These are phyloP conservation scores for Arthonia radiata DNA, from an alignment of 495 filamentous ascomycete genomes.

Conservation along the genomic window DNA sequence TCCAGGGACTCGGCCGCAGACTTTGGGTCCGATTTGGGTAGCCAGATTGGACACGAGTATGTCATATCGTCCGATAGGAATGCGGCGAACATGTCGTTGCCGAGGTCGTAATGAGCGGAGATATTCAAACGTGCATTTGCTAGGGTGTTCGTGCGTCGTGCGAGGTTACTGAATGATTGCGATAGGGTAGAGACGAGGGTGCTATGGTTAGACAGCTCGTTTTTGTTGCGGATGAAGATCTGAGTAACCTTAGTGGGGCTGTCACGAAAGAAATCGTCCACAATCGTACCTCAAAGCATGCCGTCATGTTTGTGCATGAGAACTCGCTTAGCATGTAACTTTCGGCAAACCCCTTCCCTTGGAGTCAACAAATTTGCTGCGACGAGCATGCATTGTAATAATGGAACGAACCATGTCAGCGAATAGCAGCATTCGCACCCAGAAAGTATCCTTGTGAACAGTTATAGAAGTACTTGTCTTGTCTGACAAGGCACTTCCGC, in stretches of 20 bases:
- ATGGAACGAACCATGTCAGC: slow-evolving; percentile 30
- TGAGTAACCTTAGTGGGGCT: slow-evolving; percentile 10
- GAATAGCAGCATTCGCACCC: slow-evolving; percentile 36
- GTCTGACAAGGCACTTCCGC: slow-evolving; percentile 10
- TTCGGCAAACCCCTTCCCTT: slow-evolving; percentile 38
- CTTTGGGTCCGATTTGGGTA: slow-evolving; percentile 11
- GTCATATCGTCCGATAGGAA: slow-evolving; percentile 55
- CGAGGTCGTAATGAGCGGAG: slow-evolving; percentile 49
- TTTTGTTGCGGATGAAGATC: slow-evolving; percentile 40
- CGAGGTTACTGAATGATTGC: slow-evolving; percentile 22
- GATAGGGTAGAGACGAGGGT: slow-evolving; percentile 33
- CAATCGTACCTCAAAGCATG: slow-evolving; percentile 33
- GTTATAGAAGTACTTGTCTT: slow-evolving; percentile 17
- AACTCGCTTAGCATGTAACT: slow-evolving; percentile 47
- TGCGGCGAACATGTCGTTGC: slow-evolving; percentile 46
- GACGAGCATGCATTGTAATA: not conserved
- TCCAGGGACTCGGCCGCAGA: slow-evolving; percentile 26
- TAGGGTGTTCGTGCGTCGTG: slow-evolving; percentile 35
- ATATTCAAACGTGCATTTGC: slow-evolving; percentile 39
- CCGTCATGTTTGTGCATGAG: slow-evolving; percentile 32
- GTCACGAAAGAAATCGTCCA: too few relatives aligned
- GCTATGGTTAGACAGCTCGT: slow-evolving; percentile 26
- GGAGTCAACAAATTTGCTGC: too few relatives aligned
- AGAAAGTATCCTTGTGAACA: slow-evolving; percentile 36
- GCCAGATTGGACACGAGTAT: slow-evolving; percentile 51